Evolutionary conservation across 2,329 filamentous ascomycete species (phyloP).

Genomic region (Pyrenophora seminiperda): DNA sequence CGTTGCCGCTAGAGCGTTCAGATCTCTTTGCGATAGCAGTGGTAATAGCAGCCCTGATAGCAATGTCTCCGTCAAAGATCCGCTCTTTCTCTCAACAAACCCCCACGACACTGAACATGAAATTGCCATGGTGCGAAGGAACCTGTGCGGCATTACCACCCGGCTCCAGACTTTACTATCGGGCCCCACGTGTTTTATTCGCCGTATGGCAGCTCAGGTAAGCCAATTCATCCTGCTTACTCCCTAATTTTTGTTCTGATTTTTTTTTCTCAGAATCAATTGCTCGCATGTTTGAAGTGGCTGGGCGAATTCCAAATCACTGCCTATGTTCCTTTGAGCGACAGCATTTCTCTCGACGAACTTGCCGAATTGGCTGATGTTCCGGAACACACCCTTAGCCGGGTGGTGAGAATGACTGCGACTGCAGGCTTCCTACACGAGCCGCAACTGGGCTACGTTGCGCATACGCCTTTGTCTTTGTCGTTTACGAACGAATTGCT

Average conservation of each 20-base stretch:
- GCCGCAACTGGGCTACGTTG: conserved; percentile 28
- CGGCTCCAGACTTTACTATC: conserved; percentile 3
- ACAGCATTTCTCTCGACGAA: conserved; percentile 47
- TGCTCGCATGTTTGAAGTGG: conserved; percentile 52
- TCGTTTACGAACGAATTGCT: conserved; percentile 44
- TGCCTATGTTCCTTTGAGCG: conserved; percentile 51
- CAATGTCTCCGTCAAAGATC: not conserved
- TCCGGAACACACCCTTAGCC: conserved; percentile 46
- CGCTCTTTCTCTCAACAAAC: not conserved
- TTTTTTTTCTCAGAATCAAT: conserved; percentile 23
- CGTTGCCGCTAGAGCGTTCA: conserved; percentile 2
- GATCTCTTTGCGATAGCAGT: conserved; percentile 1
- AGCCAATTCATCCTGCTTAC: not conserved
- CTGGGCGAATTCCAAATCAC: conserved; percentile 54
- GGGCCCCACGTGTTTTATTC: conserved; percentile 7
- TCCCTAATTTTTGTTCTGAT: not conserved
- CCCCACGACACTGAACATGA: not conserved
- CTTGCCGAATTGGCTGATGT: conserved; percentile 51
- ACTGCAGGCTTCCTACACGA: conserved; percentile 21
- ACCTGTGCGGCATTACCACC: conserved; percentile 2
- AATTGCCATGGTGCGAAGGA: conserved; percentile 1
- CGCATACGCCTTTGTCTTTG: conserved; percentile 50
- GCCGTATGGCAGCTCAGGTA: conserved; percentile 5
- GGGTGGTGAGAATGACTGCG: conserved; percentile 38
- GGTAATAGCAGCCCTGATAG: not conserved